phyloP scores from a whole-genome alignment of 257 asterid species.

The Eucommia ulmoides region DNA sequence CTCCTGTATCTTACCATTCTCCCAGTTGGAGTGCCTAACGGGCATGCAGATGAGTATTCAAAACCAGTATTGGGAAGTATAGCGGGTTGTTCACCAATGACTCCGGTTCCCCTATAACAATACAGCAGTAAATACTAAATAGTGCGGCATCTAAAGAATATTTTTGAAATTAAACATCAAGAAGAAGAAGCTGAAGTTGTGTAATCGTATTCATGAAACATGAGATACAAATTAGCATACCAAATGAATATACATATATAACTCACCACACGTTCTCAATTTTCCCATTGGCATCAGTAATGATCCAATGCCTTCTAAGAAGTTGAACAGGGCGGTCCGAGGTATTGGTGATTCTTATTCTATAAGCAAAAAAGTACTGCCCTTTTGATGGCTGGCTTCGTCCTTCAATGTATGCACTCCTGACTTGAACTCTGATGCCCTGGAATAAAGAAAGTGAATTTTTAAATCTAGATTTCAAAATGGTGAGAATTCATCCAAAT shows the following conservation, averaged over 20 bases:
- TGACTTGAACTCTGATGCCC: conserved; percentile 83
- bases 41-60: conserved; percentile 91
- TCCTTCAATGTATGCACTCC: conserved; percentile 70
- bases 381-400: conserved; percentile 81
- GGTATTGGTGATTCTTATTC: conserved; percentile 71
- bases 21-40: conserved; percentile 63
- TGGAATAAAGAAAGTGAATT: conserved; percentile 16
- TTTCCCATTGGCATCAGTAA: conserved; percentile 67
- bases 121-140: neutral
- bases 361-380: conserved; percentile 66
- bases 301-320: conserved; percentile 89
- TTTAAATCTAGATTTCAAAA: neutral
- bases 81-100: conserved; percentile 88
- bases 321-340: conserved; percentile 84
- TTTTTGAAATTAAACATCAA: too few relatives aligned
- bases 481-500: conserved; percentile 1
- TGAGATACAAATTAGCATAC: too few relatives aligned
- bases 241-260: too few relatives aligned
- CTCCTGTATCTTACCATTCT: conserved; percentile 75
- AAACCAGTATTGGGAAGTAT: conserved; percentile 74
- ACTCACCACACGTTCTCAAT: conserved; percentile 69
- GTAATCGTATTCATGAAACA: too few relatives aligned
- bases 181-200: too few relatives aligned
- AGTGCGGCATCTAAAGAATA: too few relatives aligned
- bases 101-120: conserved; percentile 61